A percentile compares a stretch with the other conserved stretches of the same genome.
These are phyloP conservation scores for Zygoascus meyerae DNA, from an alignment of 1,139 yeast species.

Conservation along the genomic window DNA sequence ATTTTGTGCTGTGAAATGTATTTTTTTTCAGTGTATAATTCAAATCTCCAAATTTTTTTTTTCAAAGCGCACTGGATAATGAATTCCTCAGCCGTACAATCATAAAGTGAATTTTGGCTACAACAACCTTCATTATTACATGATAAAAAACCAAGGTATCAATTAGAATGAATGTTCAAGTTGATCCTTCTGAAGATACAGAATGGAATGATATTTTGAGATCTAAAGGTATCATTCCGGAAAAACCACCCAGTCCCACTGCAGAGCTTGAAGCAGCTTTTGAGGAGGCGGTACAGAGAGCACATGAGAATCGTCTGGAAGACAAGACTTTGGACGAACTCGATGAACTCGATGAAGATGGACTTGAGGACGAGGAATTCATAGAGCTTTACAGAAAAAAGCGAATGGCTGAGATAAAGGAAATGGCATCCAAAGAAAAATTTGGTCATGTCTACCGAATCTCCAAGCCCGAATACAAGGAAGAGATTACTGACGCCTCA, in stretches of 20 bases:
- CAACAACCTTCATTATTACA: too few relatives aligned
- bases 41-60: constrained; percentile 5
- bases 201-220: constrained; percentile 97
- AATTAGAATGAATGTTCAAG: constrained; percentile 66
- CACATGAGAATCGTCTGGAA: constrained; percentile 71
- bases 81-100: too few relatives aligned
- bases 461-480: constrained; percentile 79
- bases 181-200: constrained; percentile 92
- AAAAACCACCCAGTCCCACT: constrained; percentile 83
- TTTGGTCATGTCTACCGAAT: constrained; percentile 76
- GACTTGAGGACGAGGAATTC: constrained; percentile 65
- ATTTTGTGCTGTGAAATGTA: constrained; percentile 34
- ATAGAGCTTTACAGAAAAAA: constrained; percentile 66
- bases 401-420: constrained; percentile 65
- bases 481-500: constrained; percentile 81
- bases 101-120: too few relatives aligned
- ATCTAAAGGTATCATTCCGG: constrained; percentile 86
- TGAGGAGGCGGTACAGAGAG: constrained; percentile 71
- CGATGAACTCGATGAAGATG: constrained; percentile 73
- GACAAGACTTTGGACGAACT: constrained; percentile 70
- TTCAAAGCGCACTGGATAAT: background rate
- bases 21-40: background rate
- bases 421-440: constrained; percentile 53
- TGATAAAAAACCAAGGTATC: too few relatives aligned
- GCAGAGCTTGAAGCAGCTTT: constrained; percentile 81